Evolutionary conservation across 2,329 filamentous ascomycete genomes (phyloP), one percentile per base, ranked within the genome.

Genomic region (Phialophora verrucosa): DNA sequence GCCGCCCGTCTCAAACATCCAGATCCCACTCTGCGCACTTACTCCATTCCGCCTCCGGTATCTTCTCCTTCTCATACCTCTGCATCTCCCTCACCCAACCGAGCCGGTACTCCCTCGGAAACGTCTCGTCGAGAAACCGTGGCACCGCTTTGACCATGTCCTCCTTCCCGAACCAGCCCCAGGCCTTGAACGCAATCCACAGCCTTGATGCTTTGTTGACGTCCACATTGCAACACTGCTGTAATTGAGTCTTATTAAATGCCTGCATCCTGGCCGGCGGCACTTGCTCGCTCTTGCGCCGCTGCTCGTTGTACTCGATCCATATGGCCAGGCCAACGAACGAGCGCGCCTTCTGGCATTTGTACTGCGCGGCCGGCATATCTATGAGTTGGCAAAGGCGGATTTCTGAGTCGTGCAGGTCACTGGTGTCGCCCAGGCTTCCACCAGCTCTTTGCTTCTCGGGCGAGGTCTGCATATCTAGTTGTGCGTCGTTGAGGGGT

Each of bases 291-390:
- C 42, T 58, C 31, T 62, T n/a, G 6, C 29, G 29, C 20, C 61
- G 25, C 7, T 50, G 32, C 20, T 56, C 58, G 42, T 63, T 59
- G 54, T 62, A 62, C 25, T 65, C 64, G 47, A 53, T 35, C 47
- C 59, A 67, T 51, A 63, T 20, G 17, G 64, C 64, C 10, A 69
- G 61, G 25, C 64, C 64, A 27, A 69, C 53, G 47, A 69, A 69
- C 55, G 62, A 53, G 29, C 64, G 67, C 2, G 54, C 56, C 49
- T 67, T 66, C 31, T 69, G 67, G 47, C 67, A 69, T 8, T 65
- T 65, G 56, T 69, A 69, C 10, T 57, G 29, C 47, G 63, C 63
- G 27, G 31, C 42, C 3, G 54, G 32, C 49, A 67, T 61, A n/a
- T 35, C 51, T 32, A 65, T 32, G 8, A 55, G 7, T 1, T 62